Evolutionary conservation across 352 stramenopile species (phyloP).

Genomic region (Phytophthora multivora): DNA sequence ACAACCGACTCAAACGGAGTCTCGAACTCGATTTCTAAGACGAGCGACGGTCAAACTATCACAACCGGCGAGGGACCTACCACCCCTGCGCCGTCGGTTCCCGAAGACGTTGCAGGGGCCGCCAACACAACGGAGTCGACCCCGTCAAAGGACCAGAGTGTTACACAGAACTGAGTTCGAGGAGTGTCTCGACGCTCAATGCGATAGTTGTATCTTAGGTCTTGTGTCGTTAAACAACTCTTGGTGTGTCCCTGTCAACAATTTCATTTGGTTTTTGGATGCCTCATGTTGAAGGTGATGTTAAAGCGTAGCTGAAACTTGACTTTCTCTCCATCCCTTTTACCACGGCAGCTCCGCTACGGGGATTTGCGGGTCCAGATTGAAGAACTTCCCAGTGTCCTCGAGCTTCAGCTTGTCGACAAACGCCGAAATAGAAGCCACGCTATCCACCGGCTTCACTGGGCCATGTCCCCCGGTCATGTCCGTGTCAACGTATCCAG

Average conservation of each 20-base stretch:
- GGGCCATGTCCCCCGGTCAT: constrained; percentile 28
- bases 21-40: neutral
- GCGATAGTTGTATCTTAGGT: neutral
- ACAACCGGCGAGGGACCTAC: neutral
- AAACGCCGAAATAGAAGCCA: constrained; percentile 32
- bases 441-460: constrained; percentile 30
- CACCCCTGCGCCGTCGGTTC: neutral
- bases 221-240: no score
- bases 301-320: neutral
- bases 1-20: neutral
- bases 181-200: neutral
- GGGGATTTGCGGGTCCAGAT: constrained; percentile 23
- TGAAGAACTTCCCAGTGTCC: constrained; percentile 37
- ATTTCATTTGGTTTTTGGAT: neutral
- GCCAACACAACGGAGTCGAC: neutral
- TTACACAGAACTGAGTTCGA: neutral
- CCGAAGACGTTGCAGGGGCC: neutral
- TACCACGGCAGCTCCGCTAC: neutral
- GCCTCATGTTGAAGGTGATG: neutral
- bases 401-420: constrained; percentile 27
- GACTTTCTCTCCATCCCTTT: neutral
- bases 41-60: neutral
- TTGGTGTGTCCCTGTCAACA: no score
- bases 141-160: neutral
- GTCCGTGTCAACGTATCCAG: constrained; percentile 51